Percentiles rank a stretch among this genome's conserved stretches.
phyloP scores from a whole-genome alignment of 2,329 filamentous ascomycete species.

The Penicillium sp. region DNA sequence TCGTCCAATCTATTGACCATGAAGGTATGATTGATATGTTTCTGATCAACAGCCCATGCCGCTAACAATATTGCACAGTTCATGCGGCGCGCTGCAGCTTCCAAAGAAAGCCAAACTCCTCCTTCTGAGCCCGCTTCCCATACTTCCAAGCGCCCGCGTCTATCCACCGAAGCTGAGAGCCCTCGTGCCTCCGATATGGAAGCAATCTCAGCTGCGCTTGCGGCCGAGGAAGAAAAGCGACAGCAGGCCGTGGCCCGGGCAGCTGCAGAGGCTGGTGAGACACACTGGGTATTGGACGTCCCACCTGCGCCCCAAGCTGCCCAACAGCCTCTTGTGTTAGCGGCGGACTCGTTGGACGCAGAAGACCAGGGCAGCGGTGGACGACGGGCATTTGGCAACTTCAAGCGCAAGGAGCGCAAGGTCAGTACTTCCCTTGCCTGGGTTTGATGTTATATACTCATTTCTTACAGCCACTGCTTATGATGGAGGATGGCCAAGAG shows the following conservation, averaged over 20 bases:
- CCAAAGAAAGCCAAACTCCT: slow-evolving; percentile 37
- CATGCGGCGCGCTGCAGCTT: slow-evolving; percentile 81
- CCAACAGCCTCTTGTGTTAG: slow-evolving; percentile 30
- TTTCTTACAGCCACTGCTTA: neutral
- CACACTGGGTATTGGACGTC: slow-evolving; percentile 44
- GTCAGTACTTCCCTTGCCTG: slow-evolving; percentile 19
- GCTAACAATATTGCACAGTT: slow-evolving; percentile 51
- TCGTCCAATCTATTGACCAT: slow-evolving; percentile 86
- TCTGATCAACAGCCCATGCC: neutral
- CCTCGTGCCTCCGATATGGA: slow-evolving; percentile 35
- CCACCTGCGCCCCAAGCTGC: slow-evolving; percentile 18
- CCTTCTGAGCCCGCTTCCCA: slow-evolving; percentile 39
- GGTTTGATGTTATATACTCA: slow-evolving; percentile 1
- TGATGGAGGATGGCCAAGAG: slow-evolving; percentile 12
- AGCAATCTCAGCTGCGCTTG: slow-evolving; percentile 41
- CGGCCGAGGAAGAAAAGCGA: slow-evolving; percentile 42
- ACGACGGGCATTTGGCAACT: slow-evolving; percentile 39
- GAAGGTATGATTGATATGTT: slow-evolving; percentile 54
- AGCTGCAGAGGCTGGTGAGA: slow-evolving; percentile 44
- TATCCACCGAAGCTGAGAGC: slow-evolving; percentile 26
- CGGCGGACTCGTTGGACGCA: slow-evolving; percentile 34
- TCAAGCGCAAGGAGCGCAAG: slow-evolving; percentile 33
- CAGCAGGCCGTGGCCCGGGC: slow-evolving; percentile 39
- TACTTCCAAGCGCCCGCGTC: slow-evolving; percentile 37
- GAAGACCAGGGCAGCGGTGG: slow-evolving; percentile 35